Evolutionary conservation across 345 rosid genomes (phyloP), one percentile per base, ranked within the genome.

Genomic region (Capsella bursapastoris): DNA sequence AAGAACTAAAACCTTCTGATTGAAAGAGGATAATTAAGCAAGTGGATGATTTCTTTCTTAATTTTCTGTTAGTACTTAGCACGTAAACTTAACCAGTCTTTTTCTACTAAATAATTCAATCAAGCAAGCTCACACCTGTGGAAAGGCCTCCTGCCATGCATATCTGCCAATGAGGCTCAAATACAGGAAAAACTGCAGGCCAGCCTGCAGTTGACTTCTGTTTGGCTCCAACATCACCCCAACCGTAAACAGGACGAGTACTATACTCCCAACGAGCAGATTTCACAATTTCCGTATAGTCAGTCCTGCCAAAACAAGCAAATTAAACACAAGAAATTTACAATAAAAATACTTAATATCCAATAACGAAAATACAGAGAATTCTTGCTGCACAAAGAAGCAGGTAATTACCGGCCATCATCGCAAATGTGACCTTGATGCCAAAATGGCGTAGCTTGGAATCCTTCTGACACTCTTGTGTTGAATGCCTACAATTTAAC

Each of bases 71-170:
- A 7, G 18, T 18, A 31, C 50, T 13, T 18, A 37, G 44, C 9
- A 50, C 32, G 29, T 55, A 68, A 60, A 52, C 41, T 7, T 25
- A 62, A 61, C 50, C 2, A 6, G 8, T 44, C 47, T 51, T 12
- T 38, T 29, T 27, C 7, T 51, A 50, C 28, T 12, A 29, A 48
- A 8, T 41, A 15, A 34, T 69, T 25, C 6, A 35, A 32, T 57
- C 14, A 43, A 50, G 50, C 43, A 7, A 58, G 18, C 1, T 55
- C 71, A 44, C 64, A 81, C 98, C 98, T 77, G 97, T 94, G 80
- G 98, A 94, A 73, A 94, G 97, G 73, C 98, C 97, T 64, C 90
- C 90, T 4, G 95, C 98, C 97, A 94, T 88, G 89, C 98, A 91
- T 74, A 90, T 75, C 87, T 94, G 98, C 98, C 98, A 94, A 64